A percentile compares a stretch with the other conserved stretches of the same genome.
phyloP scores from a whole-genome alignment of 371 early-diverging fungal species.

The Massospora cicadina region DNA sequence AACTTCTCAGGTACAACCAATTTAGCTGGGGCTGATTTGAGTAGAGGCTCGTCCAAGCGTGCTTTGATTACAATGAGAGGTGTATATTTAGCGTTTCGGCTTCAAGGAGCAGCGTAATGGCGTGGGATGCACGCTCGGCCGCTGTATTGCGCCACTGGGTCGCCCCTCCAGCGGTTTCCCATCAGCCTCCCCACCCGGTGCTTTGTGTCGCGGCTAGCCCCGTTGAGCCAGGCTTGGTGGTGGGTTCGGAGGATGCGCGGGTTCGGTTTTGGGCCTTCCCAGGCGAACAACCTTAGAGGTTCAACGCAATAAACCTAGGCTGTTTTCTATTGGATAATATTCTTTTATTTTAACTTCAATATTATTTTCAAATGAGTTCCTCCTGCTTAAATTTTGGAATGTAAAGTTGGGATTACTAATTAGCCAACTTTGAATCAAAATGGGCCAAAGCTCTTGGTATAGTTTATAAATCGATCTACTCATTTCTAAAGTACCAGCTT shows the following conservation, averaged over 20 bases:
- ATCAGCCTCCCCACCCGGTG: constrained; percentile 11
- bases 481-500: no score
- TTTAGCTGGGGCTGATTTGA: constrained; percentile 1
- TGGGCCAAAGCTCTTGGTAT: no score
- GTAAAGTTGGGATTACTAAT: no score
- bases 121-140: constrained; percentile 32
- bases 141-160: constrained; percentile 16
- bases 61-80: neutral
- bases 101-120: constrained; percentile 42
- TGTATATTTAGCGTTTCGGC: neutral
- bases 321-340: no score
- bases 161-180: neutral
- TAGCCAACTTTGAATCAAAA: no score
- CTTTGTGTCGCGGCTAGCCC: constrained; percentile 13
- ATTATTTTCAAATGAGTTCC: no score
- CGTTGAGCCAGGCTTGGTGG: constrained; percentile 13
- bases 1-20: constrained; percentile 27
- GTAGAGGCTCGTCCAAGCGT: neutral
- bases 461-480: no score
- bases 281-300: neutral
- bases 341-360: no score
- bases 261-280: neutral
- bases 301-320: no score
- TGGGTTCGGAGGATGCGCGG: neutral
- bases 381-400: no score